Evolutionary conservation across 192 early-diverging fungal genomes (phyloP).

Genomic region (Mortierella antarctica): DNA sequence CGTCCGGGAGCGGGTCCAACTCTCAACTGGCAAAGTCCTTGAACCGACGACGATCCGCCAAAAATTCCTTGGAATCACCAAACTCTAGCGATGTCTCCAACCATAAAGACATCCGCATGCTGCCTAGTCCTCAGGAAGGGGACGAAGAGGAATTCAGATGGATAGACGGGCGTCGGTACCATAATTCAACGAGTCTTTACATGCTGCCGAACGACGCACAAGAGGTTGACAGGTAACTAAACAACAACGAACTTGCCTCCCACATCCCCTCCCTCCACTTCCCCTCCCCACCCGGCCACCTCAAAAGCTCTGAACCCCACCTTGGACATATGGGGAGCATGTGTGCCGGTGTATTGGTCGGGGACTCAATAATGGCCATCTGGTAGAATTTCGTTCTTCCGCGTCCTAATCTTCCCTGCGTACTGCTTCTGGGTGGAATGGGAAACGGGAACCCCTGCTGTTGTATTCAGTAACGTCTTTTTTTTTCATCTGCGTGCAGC

Average conservation of each 20-base stretch:
- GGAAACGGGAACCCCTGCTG: too few species aligned
- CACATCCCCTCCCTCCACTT: neutral
- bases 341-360: too few species aligned
- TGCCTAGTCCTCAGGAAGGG: conserved; percentile 33
- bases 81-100: conserved; percentile 18
- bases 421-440: too few species aligned
- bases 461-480: too few species aligned
- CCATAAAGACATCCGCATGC: neutral
- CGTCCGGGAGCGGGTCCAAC: neutral
- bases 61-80: conserved; percentile 2
- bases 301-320: neutral
- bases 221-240: conserved; percentile 43
- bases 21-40: conserved; percentile 25
- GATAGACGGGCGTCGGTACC: conserved; percentile 34
- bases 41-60: conserved; percentile 40
- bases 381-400: conserved; percentile 12
- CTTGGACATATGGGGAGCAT: too few species aligned
- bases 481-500: too few species aligned
- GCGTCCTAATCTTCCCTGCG: neutral
- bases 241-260: neutral
- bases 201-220: conserved; percentile 40
- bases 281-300: neutral
- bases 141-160: conserved; percentile 16
- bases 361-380: too few species aligned
- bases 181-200: conserved; percentile 30